Conservation (phyloP, 495 filamentous ascomycete genomes). For the Lentithecium fluviatile region DNA sequence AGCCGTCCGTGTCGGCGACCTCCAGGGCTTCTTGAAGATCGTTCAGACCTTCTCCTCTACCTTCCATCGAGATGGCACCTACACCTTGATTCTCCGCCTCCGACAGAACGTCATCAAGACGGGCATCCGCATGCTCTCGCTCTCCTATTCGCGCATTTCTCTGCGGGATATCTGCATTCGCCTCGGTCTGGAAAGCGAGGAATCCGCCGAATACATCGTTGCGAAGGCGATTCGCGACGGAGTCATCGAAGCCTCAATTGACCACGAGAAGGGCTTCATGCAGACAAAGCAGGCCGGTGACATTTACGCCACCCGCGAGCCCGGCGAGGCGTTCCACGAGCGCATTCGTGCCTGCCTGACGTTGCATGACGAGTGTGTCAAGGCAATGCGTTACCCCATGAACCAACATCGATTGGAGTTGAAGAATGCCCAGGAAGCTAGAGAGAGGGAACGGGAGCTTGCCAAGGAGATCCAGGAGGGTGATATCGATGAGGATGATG, state of each 20-base stretch:
- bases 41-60: slow-evolving; percentile 75
- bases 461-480: slow-evolving; percentile 99
- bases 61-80: slow-evolving; percentile 91
- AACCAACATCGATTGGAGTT: slow-evolving; percentile 97
- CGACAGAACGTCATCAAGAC: slow-evolving; percentile 99
- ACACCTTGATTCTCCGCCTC: slow-evolving; percentile 89
- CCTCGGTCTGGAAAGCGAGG: slow-evolving; percentile 85
- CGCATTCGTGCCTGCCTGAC: slow-evolving; percentile 87
- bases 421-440: slow-evolving; percentile 95
- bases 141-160: slow-evolving; percentile 97
- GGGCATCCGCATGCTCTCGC: slow-evolving; percentile 96
- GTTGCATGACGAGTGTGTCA: slow-evolving; percentile 95
- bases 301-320: slow-evolving; percentile 92
- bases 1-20: slow-evolving; percentile 89
- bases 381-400: slow-evolving; percentile 99
- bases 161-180: slow-evolving; percentile 96
- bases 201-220: slow-evolving; percentile 97
- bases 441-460: slow-evolving; percentile 91
- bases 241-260: slow-evolving; percentile 92
- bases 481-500: slow-evolving; percentile 95
- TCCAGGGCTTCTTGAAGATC: slow-evolving; percentile 84
- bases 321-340: slow-evolving; percentile 94
- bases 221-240: slow-evolving; percentile 98
- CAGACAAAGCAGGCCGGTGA: slow-evolving; percentile 96
- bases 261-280: slow-evolving; percentile 95